Conservation (phyloP, 768 basidiomycete genomes). For the Suillus cothurnatus region DNA sequence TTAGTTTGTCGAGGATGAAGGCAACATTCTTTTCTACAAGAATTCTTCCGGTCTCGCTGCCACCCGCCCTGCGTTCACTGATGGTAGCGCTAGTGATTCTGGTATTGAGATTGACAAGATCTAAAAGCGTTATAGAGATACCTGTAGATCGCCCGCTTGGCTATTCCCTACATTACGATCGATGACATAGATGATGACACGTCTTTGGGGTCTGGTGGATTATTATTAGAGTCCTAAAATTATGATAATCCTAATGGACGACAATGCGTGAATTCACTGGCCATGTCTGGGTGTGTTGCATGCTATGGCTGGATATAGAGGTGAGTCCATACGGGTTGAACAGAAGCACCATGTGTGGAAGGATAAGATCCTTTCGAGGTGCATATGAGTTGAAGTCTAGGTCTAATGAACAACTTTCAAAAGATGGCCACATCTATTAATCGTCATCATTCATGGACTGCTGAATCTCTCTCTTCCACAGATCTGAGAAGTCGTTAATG, state of each 20-base stretch:
- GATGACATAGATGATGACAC: not conserved
- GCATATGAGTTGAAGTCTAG: too few species aligned
- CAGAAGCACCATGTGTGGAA: slow-evolving; percentile 82
- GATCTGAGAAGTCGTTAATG: slow-evolving; percentile 71
- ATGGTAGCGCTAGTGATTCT: slow-evolving; percentile 62
- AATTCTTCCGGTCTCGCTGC: slow-evolving; percentile 80
- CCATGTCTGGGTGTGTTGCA: slow-evolving; percentile 71
- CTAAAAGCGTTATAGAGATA: slow-evolving; percentile 18
- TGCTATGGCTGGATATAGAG: slow-evolving; percentile 65
- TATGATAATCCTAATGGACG: not conserved
- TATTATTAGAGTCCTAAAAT: not conserved
- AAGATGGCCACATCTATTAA: not conserved
- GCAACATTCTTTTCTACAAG: slow-evolving; percentile 90
- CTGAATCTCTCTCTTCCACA: slow-evolving; percentile 59
- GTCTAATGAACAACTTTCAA: too few species aligned
- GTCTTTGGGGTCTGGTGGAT: not conserved
- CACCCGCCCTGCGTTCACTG: slow-evolving; percentile 64
- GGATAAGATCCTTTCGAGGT: slow-evolving; percentile 70
- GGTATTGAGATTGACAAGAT: slow-evolving; percentile 58
- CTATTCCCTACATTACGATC: not conserved
- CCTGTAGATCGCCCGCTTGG: not conserved
- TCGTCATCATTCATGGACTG: slow-evolving; percentile 29
- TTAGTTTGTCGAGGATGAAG: slow-evolving; percentile 92
- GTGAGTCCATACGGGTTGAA: slow-evolving; percentile 65
- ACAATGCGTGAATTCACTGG: not conserved